phyloP scores from a whole-genome alignment of 2,329 filamentous ascomycete species.

The Samsoniella hepiali region DNA sequence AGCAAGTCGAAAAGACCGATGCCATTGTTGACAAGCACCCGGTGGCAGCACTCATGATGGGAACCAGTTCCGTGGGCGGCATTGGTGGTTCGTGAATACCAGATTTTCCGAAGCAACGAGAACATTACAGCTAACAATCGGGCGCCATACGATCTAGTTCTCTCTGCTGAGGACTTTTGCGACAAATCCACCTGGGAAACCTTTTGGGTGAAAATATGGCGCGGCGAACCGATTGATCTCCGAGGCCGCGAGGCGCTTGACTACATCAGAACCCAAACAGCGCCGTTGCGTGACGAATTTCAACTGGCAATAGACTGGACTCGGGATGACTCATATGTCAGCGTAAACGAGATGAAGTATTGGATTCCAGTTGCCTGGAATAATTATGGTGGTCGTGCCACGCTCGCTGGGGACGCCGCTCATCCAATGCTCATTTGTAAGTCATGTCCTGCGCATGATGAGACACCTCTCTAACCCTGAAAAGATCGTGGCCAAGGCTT shows the following conservation, averaged over 20 bases:
- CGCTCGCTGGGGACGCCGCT: slow-evolving; percentile 39
- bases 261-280: slow-evolving; percentile 28
- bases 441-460: not conserved
- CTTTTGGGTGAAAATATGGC: slow-evolving; percentile 37
- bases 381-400: slow-evolving; percentile 31
- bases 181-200: slow-evolving; percentile 31
- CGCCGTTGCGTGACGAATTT: slow-evolving; percentile 30
- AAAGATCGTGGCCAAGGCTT: slow-evolving; percentile 44
- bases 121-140: not conserved
- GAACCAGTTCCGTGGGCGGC: slow-evolving; percentile 27
- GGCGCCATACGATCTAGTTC: slow-evolving; percentile 19
- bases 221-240: slow-evolving; percentile 25
- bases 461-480: not conserved
- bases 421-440: slow-evolving; percentile 45
- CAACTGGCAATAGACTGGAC: slow-evolving; percentile 35
- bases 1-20: slow-evolving; percentile 27
- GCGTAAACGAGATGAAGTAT: slow-evolving; percentile 36
- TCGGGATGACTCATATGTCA: slow-evolving; percentile 29
- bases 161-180: slow-evolving; percentile 26
- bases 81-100: slow-evolving; percentile 29
- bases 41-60: slow-evolving; percentile 31
- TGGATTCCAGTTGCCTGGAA: slow-evolving; percentile 34
- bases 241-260: slow-evolving; percentile 36
- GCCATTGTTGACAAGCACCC: slow-evolving; percentile 30
- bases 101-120: not conserved